Base-by-base conservation (phyloP, 257 asterid species). In the Ocimum tenuiflorum region DNA sequence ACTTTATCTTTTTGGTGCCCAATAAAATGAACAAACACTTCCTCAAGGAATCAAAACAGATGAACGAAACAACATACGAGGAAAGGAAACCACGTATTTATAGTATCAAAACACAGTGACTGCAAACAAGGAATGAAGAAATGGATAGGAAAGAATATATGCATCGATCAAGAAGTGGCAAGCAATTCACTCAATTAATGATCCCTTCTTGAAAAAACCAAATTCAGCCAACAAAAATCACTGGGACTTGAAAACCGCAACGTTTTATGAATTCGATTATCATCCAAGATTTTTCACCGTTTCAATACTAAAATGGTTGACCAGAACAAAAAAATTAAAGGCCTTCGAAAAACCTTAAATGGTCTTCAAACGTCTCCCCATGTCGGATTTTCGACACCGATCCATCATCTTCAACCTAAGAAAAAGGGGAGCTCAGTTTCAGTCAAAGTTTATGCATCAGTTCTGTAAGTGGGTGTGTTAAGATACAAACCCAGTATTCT, bases 321-420 rank as follows among this genome's bases (percentile, higher is more conserved):
- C 69, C 7, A 41, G 47, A 18, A 13, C 61, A 68, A 11, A 22
- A 67, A 41, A 18, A 4, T 73, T 36, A 92, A 65, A 92, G 96
- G 20, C 86, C 96, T 72, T 92, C 82, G 23, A 92, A 92, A 15
- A 87, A 76, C 72, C 80, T 85, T 65, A 92, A 56, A 77, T 89
- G 98, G 76, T 89, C 97, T 57, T 92, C 87, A 46, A 87, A 89
- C 45, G 91, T 86, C 78, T 89, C 96, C 35, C 80, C 94, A 1
- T 84, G 97, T 62, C 98, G 80, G 73, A 89, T 89, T 77, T 87
- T 89, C 67, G 96, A 69, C 43, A 92, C 66, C 0, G 87, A 69
- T 33, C 97, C 97, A 72, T 89, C 97, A 8, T 82, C 95, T 75
- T 92, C 95, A 38, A 92, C 89, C 98, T 91, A 36, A 29, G 62